These are phyloP conservation scores for Inonotus hispidus DNA, from an alignment of 1,284 basidiomycete genomes.

Conservation along the genomic window DNA sequence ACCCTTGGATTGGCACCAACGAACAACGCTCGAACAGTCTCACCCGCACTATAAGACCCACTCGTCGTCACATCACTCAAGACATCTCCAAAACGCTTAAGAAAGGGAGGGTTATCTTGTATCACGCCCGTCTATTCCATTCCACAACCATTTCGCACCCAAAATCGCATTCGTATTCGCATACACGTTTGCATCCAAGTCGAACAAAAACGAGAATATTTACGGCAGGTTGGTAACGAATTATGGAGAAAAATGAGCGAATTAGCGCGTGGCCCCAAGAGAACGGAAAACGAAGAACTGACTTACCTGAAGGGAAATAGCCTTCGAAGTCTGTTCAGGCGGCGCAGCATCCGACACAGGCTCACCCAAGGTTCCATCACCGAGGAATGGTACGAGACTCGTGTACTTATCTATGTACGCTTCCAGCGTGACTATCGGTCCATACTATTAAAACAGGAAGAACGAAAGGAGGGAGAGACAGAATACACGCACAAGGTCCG, in stretches of 20 bases:
- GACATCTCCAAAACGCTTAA: conserved; percentile 62
- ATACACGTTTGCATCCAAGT: too few relatives aligned
- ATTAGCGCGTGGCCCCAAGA: neutral
- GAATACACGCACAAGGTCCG: conserved; percentile 57
- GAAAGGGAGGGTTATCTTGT: conserved; percentile 52
- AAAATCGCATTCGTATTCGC: neutral
- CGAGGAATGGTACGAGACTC: conserved; percentile 57
- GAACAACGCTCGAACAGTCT: conserved; percentile 60
- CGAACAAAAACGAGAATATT: too few relatives aligned
- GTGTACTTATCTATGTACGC: conserved; percentile 77
- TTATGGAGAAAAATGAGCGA: neutral
- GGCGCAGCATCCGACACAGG: conserved; percentile 63
- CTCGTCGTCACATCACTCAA: conserved; percentile 50
- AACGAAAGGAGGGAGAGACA: neutral
- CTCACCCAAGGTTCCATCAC: conserved; percentile 40
- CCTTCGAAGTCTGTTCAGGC: conserved; percentile 56
- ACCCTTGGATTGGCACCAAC: conserved; percentile 78
- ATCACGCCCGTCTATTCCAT: conserved; percentile 50
- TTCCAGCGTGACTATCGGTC: conserved; percentile 60
- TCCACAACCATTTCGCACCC: neutral
- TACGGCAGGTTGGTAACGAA: too few relatives aligned
- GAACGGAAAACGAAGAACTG: neutral
- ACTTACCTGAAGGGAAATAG: conserved; percentile 62
- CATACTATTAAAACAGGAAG: conserved; percentile 1
- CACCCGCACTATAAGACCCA: conserved; percentile 47